Evolutionary conservation across 768 basidiomycete species (phyloP).

Genomic region (Sporobolomyces pararoseus): DNA sequence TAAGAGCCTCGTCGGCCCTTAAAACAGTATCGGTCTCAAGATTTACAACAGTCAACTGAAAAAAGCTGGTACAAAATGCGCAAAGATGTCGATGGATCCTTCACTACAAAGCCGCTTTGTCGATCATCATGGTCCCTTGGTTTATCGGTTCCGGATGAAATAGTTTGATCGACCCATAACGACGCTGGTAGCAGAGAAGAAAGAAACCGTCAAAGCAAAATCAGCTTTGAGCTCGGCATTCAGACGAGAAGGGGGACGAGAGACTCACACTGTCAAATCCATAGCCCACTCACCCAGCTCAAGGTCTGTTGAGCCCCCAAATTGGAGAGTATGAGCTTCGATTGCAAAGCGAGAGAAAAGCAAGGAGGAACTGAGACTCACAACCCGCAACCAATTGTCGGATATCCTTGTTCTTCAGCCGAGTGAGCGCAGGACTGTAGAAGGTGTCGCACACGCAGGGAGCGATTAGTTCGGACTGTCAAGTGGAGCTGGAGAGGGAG

Average conservation of each 20-base stretch:
- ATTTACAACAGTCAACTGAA: no score
- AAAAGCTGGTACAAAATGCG: no score
- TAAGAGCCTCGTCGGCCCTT: no score
- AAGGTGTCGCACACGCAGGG: background rate
- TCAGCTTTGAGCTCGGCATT: background rate
- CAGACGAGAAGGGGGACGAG: background rate
- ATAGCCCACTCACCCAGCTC: conserved; percentile 22
- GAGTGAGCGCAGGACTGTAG: conserved; percentile 10
- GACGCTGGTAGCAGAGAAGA: no score
- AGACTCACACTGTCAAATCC: conserved; percentile 17
- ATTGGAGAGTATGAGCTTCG: background rate
- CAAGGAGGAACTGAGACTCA: background rate
- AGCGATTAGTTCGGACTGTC: background rate
- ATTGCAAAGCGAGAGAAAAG: background rate
- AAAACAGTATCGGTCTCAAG: no score
- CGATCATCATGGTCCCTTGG: background rate
- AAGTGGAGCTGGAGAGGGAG: background rate
- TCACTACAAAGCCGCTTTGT: no score
- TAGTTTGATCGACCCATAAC: no score
- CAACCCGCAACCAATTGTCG: conserved; percentile 10
- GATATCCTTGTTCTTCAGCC: conserved; percentile 27
- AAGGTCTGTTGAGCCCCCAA: conserved; percentile 5
- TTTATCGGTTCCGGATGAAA: background rate
- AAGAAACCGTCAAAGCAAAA: no score
- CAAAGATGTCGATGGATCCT: no score